phyloP scores from a whole-genome alignment of 495 filamentous ascomycete species.

The Tuber melanosporum region DNA sequence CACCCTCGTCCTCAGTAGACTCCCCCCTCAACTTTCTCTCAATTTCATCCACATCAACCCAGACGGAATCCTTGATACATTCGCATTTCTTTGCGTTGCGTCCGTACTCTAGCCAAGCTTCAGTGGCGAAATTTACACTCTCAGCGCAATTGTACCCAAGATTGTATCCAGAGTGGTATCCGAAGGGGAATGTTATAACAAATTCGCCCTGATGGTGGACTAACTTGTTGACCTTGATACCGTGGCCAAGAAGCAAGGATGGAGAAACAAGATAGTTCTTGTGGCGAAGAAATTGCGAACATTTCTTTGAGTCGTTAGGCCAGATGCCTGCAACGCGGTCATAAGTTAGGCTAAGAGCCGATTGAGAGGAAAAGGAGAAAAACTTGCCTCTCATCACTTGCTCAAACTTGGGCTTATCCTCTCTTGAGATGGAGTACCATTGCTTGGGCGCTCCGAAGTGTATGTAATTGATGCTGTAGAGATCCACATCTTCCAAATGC shows the following conservation, averaged over 20 bases:
- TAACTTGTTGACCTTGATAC: conserved; percentile 89
- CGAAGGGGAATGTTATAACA: conserved; percentile 96
- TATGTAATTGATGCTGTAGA: conserved; percentile 99
- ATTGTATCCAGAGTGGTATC: conserved; percentile 98
- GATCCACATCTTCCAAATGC: conserved; percentile 97
- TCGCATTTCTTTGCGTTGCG: conserved; percentile 95
- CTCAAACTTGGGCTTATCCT: conserved; percentile 89
- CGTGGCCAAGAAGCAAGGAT: conserved; percentile 73
- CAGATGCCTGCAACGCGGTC: conserved; percentile 56
- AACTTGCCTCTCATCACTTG: conserved; percentile 76
- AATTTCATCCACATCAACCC: conserved; percentile 93
- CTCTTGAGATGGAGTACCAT: conserved; percentile 98
- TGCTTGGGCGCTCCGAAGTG: conserved; percentile 98
- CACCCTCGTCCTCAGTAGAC: conserved; percentile 78
- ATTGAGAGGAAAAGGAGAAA: conserved; percentile 4
- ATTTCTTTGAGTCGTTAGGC: conserved; percentile 94
- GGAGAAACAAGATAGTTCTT: conserved; percentile 98
- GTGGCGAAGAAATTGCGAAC: conserved; percentile 92
- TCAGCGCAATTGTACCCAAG: conserved; percentile 98
- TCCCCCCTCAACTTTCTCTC: conserved; percentile 91
- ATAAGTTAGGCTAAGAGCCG: conserved; percentile 12
- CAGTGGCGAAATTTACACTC: conserved; percentile 95
- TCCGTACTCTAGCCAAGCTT: conserved; percentile 90
- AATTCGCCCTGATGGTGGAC: conserved; percentile 98
- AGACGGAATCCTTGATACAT: conserved; percentile 88